Evolutionary conservation across 2,329 filamentous ascomycete species (phyloP).

Genomic region (Aspergillus caelatus): DNA sequence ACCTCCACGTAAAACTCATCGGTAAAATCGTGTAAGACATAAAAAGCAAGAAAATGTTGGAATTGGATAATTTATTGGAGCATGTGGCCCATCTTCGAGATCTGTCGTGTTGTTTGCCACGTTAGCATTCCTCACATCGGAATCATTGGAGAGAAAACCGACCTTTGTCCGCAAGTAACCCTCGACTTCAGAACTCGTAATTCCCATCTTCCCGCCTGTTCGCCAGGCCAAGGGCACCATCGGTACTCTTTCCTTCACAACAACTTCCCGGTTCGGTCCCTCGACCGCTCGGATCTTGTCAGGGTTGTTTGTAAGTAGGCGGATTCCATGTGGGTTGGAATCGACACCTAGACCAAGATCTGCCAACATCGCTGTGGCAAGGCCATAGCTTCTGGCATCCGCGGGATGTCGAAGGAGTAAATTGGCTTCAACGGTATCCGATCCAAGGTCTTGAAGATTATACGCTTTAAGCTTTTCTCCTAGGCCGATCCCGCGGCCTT

Average conservation of each 20-base stretch:
- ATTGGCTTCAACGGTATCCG: slow-evolving; percentile 97
- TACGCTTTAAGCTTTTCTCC: slow-evolving; percentile 97
- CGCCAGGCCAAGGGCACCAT: slow-evolving; percentile 97
- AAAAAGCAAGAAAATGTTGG: slow-evolving; percentile 4
- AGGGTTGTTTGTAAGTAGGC: slow-evolving; percentile 92
- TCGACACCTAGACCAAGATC: slow-evolving; percentile 76
- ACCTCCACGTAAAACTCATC: not conserved
- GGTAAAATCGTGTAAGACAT: not conserved
- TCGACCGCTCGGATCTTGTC: slow-evolving; percentile 96
- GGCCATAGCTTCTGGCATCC: slow-evolving; percentile 89
- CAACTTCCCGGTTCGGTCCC: slow-evolving; percentile 82
- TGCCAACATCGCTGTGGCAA: slow-evolving; percentile 92
- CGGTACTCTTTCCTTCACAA: slow-evolving; percentile 84
- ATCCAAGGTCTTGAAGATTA: slow-evolving; percentile 93
- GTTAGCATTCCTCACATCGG: slow-evolving; percentile 9
- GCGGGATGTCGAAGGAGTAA: slow-evolving; percentile 87
- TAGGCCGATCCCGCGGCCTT: slow-evolving; percentile 92
- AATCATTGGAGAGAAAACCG: slow-evolving; percentile 33
- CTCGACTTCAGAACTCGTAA: slow-evolving; percentile 85
- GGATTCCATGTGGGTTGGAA: slow-evolving; percentile 62
- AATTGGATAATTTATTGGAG: slow-evolving; percentile 39
- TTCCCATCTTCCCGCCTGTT: slow-evolving; percentile 73
- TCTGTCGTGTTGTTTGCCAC: slow-evolving; percentile 52
- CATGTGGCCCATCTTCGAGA: slow-evolving; percentile 88
- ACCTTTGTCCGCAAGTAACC: slow-evolving; percentile 96